These are phyloP conservation scores for Candida alai DNA, from an alignment of 805 yeast species.

Conservation along the genomic window DNA sequence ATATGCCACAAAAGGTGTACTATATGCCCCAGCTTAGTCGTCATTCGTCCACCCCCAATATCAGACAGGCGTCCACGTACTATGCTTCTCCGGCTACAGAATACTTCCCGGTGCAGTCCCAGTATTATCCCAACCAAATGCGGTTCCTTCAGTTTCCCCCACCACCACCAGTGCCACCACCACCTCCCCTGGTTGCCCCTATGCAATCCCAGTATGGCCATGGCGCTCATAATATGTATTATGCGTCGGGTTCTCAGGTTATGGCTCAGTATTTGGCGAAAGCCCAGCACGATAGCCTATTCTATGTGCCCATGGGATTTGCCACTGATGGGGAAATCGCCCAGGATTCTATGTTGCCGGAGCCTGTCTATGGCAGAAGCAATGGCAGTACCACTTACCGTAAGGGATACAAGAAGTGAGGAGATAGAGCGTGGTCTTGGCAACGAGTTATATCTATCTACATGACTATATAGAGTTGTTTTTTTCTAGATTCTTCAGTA, in stretches of 20 bases:
- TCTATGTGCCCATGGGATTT: conserved; percentile 37
- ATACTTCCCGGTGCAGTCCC: too few relatives aligned
- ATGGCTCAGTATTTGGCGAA: conserved; percentile 79
- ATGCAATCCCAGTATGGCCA: conserved; percentile 2
- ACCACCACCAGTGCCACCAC: conserved; percentile 5
- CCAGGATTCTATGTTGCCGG: conserved; percentile 11
- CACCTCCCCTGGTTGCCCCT: too few relatives aligned
- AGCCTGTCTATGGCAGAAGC: too few relatives aligned
- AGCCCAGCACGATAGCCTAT: conserved; percentile 56
- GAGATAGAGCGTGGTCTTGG: too few relatives aligned
- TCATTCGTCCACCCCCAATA: conserved; percentile 5
- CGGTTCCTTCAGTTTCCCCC: too few relatives aligned
- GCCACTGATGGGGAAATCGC: conserved; percentile 17
- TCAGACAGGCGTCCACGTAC: background rate
- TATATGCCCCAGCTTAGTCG: conserved; percentile 10
- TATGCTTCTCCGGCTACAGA: conserved; percentile 1
- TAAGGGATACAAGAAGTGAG: too few relatives aligned
- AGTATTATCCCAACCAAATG: too few relatives aligned
- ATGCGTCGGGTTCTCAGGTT: conserved; percentile 59
- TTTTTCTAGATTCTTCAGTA: too few relatives aligned
- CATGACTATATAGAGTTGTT: too few relatives aligned
- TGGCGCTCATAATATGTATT: background rate
- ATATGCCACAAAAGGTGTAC: conserved; percentile 4
- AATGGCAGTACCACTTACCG: too few relatives aligned
- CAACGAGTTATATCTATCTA: too few relatives aligned